Evolutionary conservation across 2,329 filamentous ascomycete genomes (phyloP).

Genomic region (Lasiodiplodia sp.): DNA sequence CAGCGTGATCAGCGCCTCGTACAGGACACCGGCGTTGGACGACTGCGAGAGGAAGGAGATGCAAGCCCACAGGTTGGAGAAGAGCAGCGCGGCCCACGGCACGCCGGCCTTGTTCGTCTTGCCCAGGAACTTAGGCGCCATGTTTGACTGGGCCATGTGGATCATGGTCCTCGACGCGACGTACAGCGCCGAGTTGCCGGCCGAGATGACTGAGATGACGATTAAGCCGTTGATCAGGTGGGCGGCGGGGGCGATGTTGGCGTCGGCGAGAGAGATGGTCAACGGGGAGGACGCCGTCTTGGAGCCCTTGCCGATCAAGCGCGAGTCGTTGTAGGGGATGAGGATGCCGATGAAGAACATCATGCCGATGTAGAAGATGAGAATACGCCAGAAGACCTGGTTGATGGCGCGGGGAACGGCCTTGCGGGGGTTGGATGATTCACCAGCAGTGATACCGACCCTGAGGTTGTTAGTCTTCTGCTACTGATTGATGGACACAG

Average conservation of each 20-base stretch:
- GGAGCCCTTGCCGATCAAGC: conserved; percentile 52
- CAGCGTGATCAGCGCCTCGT: conserved; percentile 32
- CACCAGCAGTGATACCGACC: conserved; percentile 59
- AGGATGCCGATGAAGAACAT: conserved; percentile 65
- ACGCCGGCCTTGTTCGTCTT: conserved; percentile 32
- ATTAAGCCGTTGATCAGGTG: conserved; percentile 37
- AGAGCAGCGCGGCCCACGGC: conserved; percentile 42
- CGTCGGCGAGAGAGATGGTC: conserved; percentile 54
- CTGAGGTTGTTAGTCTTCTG: neutral
- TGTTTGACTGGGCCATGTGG: conserved; percentile 32
- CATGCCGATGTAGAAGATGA: conserved; percentile 53
- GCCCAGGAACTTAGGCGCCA: conserved; percentile 34
- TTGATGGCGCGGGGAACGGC: conserved; percentile 68
- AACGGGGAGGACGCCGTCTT: conserved; percentile 66
- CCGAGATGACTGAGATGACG: conserved; percentile 34
- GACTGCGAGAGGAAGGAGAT: conserved; percentile 44
- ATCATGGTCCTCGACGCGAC: conserved; percentile 34
- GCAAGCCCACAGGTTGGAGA: conserved; percentile 47
- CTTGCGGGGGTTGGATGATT: conserved; percentile 68
- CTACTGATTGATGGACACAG: neutral
- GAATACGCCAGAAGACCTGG: conserved; percentile 56
- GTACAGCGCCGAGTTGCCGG: conserved; percentile 34
- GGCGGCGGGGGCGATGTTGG: conserved; percentile 54
- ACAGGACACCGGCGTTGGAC: conserved; percentile 32
- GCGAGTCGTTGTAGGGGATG: conserved; percentile 61